These are phyloP conservation scores for Saccharomycopsis malanga DNA, from an alignment of 805 yeast genomes.

Conservation along the genomic window DNA sequence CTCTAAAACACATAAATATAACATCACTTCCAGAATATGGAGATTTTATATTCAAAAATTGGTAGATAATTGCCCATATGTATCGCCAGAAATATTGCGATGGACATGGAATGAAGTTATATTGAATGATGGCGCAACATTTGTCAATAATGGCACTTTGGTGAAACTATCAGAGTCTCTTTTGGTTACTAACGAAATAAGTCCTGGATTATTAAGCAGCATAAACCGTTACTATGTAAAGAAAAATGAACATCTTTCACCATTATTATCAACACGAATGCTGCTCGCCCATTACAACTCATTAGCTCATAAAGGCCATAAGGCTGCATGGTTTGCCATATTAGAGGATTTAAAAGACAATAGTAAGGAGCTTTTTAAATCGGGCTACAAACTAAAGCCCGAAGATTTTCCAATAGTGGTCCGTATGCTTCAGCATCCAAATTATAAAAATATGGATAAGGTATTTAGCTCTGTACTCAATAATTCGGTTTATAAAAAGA, in stretches of 20 bases:
- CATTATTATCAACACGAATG: neutral
- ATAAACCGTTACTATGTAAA: neutral
- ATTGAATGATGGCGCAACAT: neutral
- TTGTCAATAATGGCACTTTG: slow-evolving; percentile 8
- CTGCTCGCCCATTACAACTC: neutral
- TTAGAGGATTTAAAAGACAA: too few species aligned
- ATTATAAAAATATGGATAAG: too few species aligned
- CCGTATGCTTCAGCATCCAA: too few species aligned
- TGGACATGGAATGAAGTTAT: slow-evolving; percentile 10
- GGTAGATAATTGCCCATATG: neutral
- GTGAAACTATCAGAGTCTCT: neutral
- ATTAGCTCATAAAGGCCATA: neutral
- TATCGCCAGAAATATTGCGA: neutral
- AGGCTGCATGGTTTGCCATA: neutral
- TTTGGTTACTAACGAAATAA: neutral
- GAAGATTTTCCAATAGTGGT: too few species aligned
- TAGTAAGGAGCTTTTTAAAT: too few species aligned
- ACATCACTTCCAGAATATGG: slow-evolving; percentile 13
- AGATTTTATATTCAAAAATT: slow-evolving; percentile 8
- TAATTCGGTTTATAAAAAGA: too few species aligned
- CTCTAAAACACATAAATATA: neutral
- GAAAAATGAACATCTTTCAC: neutral
- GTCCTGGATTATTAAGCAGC: neutral
- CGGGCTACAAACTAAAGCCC: too few species aligned
- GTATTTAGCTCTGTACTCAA: too few species aligned